Base-by-base conservation (phyloP, 129 eudicot genomes). In the Chrysanthemum makinoi region DNA sequence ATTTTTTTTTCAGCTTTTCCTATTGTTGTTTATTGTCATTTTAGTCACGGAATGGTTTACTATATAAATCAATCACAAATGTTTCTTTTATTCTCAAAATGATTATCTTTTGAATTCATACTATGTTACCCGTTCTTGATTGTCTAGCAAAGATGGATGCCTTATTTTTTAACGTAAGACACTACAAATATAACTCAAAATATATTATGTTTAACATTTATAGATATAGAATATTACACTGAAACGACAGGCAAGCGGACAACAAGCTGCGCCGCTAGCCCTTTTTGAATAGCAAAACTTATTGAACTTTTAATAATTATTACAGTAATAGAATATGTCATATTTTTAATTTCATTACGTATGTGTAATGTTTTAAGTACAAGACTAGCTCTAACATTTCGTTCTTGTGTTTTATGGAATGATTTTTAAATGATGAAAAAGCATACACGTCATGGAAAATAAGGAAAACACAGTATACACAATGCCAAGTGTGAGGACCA, bases 1-100 rank as follows among this genome's bases (percentile, higher is more conserved):
- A 33, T 9, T 20, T 39, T 63, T 69, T 69, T 15, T 61, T 52
- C 65, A 65, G 48, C 66, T 75, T 65, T 75, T 59, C 35, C 47
- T 75, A 39, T 78, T 78, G 72, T 71, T 71, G 1, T 46, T 71
- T 71, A 71, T 60, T 46, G 68, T 77, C 70, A 44, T 15, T 55
- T 70, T 55, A 17, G 73, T 60, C 57, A 64, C 16, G 26, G 68
- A 8, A 8, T 62, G 35, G 52, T 62, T 62, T 56, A 13, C 66
- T 71, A 48, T 47, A 64, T 39, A 64, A 64, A 64, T 58, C 52
- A 63, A 12, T 50, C 19, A 77, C 22, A 49, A 76, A 18, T 52
- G 3, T 62, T 51, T 65, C n/a, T 62, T 44, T 62, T 47, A 7
- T 8, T 24, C 54, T 72, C 10, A 53, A 70, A 24, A 11, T 39